Percentiles rank a stretch among this genome's conserved stretches.
Conservation (phyloP, 2,329 filamentous ascomycete genomes). For the Stachybotrys chartarum region DNA sequence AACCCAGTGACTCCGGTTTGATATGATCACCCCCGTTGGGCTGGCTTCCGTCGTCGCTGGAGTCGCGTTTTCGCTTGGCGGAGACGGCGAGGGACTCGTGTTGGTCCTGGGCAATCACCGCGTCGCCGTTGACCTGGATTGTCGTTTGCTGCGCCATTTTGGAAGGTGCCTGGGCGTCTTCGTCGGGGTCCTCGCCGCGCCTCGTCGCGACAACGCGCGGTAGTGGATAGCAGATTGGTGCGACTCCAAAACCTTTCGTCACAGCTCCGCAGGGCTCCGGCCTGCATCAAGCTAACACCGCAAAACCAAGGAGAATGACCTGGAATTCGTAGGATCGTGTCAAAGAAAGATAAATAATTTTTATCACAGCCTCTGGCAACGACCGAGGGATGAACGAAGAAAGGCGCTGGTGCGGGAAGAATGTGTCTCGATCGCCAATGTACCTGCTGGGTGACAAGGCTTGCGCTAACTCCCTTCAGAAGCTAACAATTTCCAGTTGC, state of each 20-base stretch:
- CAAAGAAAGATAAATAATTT: conserved; percentile 6
- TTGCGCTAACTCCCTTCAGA: conserved; percentile 19
- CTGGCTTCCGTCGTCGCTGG: conserved; percentile 29
- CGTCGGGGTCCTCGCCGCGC: conserved; percentile 22
- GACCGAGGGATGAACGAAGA: conserved; percentile 18
- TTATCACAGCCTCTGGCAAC: conserved; percentile 12
- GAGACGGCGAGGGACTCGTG: conserved; percentile 25
- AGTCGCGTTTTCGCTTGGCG: conserved; percentile 54
- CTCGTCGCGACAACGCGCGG: conserved; percentile 32
- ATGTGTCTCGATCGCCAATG: conserved; percentile 30
- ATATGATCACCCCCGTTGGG: conserved; percentile 16
- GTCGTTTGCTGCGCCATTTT: conserved; percentile 34
- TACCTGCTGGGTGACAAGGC: conserved; percentile 17
- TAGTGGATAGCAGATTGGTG: conserved; percentile 27
- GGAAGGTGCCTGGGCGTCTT: conserved; percentile 11
- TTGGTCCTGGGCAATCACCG: conserved; percentile 24
- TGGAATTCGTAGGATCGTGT: neutral
- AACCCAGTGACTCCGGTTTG: conserved; percentile 15
- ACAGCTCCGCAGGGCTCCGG: conserved; percentile 22
- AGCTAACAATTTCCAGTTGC: conserved; percentile 7
- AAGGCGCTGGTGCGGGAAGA: conserved; percentile 25
- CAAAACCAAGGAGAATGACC: conserved; percentile 2
- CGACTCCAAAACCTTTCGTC: conserved; percentile 32
- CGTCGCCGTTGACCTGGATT: conserved; percentile 32
- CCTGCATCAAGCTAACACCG: conserved; percentile 22